phyloP scores from a whole-genome alignment of 1,284 basidiomycete genomes.

The Irpex sp. region DNA sequence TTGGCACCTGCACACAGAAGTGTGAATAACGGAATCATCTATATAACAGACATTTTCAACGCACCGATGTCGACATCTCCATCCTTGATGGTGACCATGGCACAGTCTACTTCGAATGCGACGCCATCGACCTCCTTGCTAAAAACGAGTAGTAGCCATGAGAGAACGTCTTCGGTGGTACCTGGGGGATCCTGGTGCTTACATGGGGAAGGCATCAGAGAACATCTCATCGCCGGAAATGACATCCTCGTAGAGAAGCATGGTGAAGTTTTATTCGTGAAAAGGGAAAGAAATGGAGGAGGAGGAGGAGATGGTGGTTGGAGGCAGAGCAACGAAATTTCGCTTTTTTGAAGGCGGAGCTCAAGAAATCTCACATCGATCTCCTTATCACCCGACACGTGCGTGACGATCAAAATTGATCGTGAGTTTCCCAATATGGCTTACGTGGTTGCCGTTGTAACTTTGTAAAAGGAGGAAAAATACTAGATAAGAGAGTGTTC shows the following conservation, averaged over 20 bases:
- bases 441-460: neutral
- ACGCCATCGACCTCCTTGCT: conserved; percentile 85
- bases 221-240: conserved; percentile 90
- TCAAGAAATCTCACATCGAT: conserved; percentile 1
- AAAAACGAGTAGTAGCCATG: conserved; percentile 15
- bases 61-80: conserved; percentile 92
- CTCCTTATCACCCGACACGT: neutral
- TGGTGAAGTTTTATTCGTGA: conserved; percentile 31
- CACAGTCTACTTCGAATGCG: conserved; percentile 90
- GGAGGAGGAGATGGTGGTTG: conserved; percentile 19
- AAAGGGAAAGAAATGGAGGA: conserved; percentile 13
- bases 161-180: conserved; percentile 1
- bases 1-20: conserved; percentile 64
- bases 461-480: too few relatives aligned
- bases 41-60: conserved; percentile 21
- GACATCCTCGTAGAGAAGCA: conserved; percentile 80
- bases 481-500: too few relatives aligned
- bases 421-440: neutral
- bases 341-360: neutral
- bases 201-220: conserved; percentile 91
- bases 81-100: conserved; percentile 70
- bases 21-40: conserved; percentile 4
- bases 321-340: conserved; percentile 11
- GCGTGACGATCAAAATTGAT: neutral
- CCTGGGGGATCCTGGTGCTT: conserved; percentile 20